Evolutionary conservation across 805 yeast species (phyloP).

Genomic region (Maudiozyma bulderi): DNA sequence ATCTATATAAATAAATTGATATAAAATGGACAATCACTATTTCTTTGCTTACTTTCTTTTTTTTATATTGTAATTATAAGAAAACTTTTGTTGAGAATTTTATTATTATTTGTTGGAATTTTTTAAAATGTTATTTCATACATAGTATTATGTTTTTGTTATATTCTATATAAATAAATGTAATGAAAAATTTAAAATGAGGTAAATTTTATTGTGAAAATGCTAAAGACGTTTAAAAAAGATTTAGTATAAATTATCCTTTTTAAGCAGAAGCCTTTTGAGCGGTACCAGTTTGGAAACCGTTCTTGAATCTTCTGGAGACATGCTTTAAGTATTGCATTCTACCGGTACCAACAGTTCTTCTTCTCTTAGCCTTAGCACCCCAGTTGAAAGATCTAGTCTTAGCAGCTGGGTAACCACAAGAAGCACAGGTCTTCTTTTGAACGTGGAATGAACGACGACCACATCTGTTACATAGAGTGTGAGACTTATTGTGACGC

Average conservation of each 20-base stretch:
- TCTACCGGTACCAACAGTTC: conserved; percentile 99
- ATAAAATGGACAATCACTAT: neutral
- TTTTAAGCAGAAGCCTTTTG: conserved; percentile 54
- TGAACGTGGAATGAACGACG: conserved; percentile 97
- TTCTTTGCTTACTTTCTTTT: neutral
- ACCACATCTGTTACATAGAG: conserved; percentile 98
- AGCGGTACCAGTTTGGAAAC: conserved; percentile 80
- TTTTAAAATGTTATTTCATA: too few relatives aligned
- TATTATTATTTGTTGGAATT: too few relatives aligned
- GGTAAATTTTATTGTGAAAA: neutral
- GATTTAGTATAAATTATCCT: conserved; percentile 4
- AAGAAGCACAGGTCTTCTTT: conserved; percentile 96
- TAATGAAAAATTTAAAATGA: too few relatives aligned
- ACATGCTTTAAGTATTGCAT: conserved; percentile 96
- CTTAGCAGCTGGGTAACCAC: conserved; percentile 99
- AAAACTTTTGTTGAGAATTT: too few relatives aligned
- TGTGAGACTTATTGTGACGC: conserved; percentile 99
- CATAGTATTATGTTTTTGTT: neutral
- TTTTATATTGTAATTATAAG: too few relatives aligned
- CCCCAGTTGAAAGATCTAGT: conserved; percentile 99
- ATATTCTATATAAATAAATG: neutral
- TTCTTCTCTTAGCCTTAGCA: conserved; percentile 97
- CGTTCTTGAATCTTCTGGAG: conserved; percentile 97
- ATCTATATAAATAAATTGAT: neutral
- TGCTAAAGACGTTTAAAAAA: neutral